Percentiles rank a stretch among this genome's conserved stretches.
Evolutionary conservation across 2,329 filamentous ascomycete species (phyloP).

Genomic region (Microdochium paspali): DNA sequence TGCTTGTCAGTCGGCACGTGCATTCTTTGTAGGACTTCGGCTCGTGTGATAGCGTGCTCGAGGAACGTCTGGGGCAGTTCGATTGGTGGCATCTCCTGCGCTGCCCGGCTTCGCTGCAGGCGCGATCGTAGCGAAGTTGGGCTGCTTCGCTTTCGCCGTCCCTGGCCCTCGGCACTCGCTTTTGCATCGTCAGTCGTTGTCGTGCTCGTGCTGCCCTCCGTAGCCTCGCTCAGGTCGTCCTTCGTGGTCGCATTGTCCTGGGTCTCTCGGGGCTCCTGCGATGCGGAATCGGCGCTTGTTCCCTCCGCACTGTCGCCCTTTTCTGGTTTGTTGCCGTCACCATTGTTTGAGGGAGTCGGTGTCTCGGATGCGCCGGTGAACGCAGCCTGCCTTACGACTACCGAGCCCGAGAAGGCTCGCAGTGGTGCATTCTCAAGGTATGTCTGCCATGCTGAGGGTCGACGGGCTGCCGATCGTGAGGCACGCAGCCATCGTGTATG

Average conservation of each 20-base stretch:
- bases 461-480: constrained; percentile 14
- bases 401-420: constrained; percentile 5
- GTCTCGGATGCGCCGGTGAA: not conserved
- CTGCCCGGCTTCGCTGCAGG: constrained; percentile 16
- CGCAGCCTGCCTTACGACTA: not conserved
- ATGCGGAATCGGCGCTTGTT: not conserved
- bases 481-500: constrained; percentile 19
- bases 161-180: constrained; percentile 11
- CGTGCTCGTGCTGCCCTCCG: constrained; percentile 5
- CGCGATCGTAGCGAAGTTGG: constrained; percentile 11
- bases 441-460: constrained; percentile 8
- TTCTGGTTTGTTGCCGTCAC: constrained; percentile 10
- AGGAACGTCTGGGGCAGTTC: constrained; percentile 50
- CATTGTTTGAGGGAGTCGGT: constrained; percentile 4
- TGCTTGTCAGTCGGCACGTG: constrained; percentile 3
- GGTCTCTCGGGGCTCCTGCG: no score
- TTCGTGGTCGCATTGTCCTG: constrained; percentile 5
- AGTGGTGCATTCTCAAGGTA: constrained; percentile 7
- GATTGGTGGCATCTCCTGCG: constrained; percentile 37
- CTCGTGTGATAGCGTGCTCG: constrained; percentile 35
- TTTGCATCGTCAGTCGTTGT: constrained; percentile 12
- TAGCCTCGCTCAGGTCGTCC: constrained; percentile 3
- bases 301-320: not conserved
- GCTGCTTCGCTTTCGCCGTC: constrained; percentile 11
- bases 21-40: constrained; percentile 17